Evolutionary conservation across 176 grass and related monocot genomes (phyloP).

Genomic region (Aegilops umbellulata): DNA sequence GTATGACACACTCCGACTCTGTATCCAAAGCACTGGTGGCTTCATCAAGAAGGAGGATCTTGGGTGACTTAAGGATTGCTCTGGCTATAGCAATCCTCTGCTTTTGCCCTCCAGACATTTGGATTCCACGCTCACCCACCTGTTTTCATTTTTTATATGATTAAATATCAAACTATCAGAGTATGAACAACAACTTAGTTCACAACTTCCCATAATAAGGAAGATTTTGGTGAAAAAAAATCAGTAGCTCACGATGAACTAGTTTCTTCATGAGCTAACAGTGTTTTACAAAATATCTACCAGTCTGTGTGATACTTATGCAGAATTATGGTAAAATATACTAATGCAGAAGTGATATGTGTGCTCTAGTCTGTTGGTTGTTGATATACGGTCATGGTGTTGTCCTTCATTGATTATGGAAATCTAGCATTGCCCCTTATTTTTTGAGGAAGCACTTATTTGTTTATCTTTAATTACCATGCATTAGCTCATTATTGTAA

Average conservation of each 20-base stretch:
- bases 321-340: neutral
- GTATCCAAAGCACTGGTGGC: conserved; percentile 83
- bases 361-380: neutral
- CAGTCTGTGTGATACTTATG: no score
- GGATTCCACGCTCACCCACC: conserved; percentile 81
- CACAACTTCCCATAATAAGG: neutral
- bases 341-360: neutral
- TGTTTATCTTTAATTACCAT: conserved; percentile 1
- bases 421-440: neutral
- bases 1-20: conserved; percentile 65
- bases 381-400: neutral
- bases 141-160: conserved; percentile 11
- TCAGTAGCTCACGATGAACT: neutral
- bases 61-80: conserved; percentile 81
- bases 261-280: neutral
- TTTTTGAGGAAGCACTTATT: conserved; percentile 6
- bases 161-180: neutral
- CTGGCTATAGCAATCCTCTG: conserved; percentile 88
- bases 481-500: neutral
- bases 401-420: neutral
- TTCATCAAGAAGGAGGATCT: conserved; percentile 85
- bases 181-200: neutral
- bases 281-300: neutral
- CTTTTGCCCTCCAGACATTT: conserved; percentile 90
- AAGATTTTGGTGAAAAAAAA: neutral